Conservation (phyloP, 805 yeast genomes). For the Hanseniaspora taiwanica region DNA sequence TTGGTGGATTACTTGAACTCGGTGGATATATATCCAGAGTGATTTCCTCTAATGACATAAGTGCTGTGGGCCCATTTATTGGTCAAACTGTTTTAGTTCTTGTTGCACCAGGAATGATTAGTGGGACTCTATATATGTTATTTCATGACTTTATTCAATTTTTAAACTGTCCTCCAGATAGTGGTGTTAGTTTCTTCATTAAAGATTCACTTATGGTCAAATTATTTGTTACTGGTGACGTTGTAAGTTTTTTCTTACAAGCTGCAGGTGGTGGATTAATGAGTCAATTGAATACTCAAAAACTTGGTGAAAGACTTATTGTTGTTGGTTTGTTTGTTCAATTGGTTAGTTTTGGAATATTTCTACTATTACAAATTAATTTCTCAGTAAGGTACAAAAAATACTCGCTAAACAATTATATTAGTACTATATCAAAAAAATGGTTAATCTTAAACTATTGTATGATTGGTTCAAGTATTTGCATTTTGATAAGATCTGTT, state of each 20-base stretch:
- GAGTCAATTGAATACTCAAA: conserved; percentile 6
- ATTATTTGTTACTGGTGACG: conserved; percentile 23
- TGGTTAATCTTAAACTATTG: conserved; percentile 10
- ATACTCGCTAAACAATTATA: background rate
- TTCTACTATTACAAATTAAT: conserved; percentile 12
- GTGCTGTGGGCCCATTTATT: conserved; percentile 11
- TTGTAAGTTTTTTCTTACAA: conserved; percentile 20
- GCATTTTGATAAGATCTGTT: conserved; percentile 23
- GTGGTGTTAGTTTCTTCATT: conserved; percentile 9
- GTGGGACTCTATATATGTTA: conserved; percentile 23
- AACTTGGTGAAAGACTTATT: conserved; percentile 14
- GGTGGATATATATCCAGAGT: conserved; percentile 19
- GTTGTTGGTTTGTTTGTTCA: conserved; percentile 23
- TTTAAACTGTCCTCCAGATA: conserved; percentile 6
- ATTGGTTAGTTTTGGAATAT: conserved; percentile 19
- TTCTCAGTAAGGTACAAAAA: conserved; percentile 7
- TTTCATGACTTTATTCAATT: conserved; percentile 16
- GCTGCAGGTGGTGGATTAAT: conserved; percentile 23
- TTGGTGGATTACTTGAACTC: conserved; percentile 17
- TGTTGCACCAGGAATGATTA: conserved; percentile 22
- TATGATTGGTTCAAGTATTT: conserved; percentile 8
- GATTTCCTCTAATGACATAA: conserved; percentile 8
- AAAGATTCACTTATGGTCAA: conserved; percentile 14
- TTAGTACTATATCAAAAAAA: background rate
- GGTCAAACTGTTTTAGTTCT: conserved; percentile 17